Conservation (phyloP, 352 stramenopile species). For the Globisporangium perplexum region DNA sequence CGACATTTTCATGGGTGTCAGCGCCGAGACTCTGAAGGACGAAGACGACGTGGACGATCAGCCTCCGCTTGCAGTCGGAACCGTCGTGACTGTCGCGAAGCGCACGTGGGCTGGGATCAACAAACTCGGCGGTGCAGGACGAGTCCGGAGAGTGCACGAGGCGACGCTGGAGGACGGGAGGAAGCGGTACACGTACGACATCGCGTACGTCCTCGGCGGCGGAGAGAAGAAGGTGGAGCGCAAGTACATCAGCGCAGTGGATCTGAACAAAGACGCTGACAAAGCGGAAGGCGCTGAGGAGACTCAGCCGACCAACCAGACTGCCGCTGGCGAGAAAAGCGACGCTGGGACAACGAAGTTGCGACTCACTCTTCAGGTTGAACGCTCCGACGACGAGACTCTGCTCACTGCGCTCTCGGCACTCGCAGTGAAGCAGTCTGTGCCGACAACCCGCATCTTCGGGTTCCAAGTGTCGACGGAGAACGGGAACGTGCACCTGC, state of each 20-base stretch:
- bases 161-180: slow-evolving; percentile 23
- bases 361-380: slow-evolving; percentile 21
- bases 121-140: slow-evolving; percentile 71
- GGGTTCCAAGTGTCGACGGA: slow-evolving; percentile 37
- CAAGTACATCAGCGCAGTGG: slow-evolving; percentile 71
- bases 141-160: slow-evolving; percentile 58
- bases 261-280: slow-evolving; percentile 30
- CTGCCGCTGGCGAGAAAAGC: slow-evolving; percentile 2
- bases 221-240: slow-evolving; percentile 76
- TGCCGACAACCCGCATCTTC: slow-evolving; percentile 21
- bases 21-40: slow-evolving; percentile 25
- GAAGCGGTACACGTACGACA: slow-evolving; percentile 62
- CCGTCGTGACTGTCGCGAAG: slow-evolving; percentile 69
- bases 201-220: slow-evolving; percentile 65
- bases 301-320: neutral
- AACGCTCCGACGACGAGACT: slow-evolving; percentile 16
- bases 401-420: slow-evolving; percentile 4
- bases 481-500: slow-evolving; percentile 33
- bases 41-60: slow-evolving; percentile 39
- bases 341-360: slow-evolving; percentile 13
- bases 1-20: slow-evolving; percentile 48
- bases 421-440: slow-evolving; percentile 1
- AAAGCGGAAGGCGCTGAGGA: slow-evolving; percentile 13
- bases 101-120: slow-evolving; percentile 86
- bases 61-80: slow-evolving; percentile 40